Percentiles rank a stretch among this genome's conserved stretches.
These are phyloP conservation scores for Mallotus nudiflorus DNA, from an alignment of 345 rosid species.

Conservation along the genomic window DNA sequence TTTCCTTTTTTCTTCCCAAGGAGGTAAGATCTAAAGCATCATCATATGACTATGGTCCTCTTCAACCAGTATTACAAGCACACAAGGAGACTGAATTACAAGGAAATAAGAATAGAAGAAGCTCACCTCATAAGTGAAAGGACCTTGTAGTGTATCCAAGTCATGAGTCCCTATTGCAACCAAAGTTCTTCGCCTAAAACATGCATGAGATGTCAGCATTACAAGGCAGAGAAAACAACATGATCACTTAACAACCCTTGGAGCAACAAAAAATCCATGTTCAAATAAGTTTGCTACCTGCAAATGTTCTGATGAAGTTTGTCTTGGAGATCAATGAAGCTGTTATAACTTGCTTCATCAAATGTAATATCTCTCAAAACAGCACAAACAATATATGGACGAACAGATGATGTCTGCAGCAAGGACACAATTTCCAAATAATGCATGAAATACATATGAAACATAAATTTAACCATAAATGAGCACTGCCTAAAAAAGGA, in stretches of 20 bases:
- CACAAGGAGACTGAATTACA: no score
- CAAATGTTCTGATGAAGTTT: constrained; percentile 95
- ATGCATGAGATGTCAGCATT: neutral
- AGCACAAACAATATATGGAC: constrained; percentile 82
- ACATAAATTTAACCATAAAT: neutral
- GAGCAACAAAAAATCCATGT: neutral
- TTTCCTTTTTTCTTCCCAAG: no score
- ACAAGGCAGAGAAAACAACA: neutral
- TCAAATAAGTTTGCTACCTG: no score
- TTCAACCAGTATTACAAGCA: no score
- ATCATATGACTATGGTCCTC: no score
- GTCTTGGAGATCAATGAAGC: constrained; percentile 97
- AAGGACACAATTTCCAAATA: constrained; percentile 19
- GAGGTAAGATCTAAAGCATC: no score
- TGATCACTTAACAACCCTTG: neutral
- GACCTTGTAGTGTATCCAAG: constrained; percentile 82
- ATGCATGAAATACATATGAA: neutral
- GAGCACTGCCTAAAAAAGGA: no score
- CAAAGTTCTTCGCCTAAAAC: constrained; percentile 72
- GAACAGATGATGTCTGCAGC: constrained; percentile 64
- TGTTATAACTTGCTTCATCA: constrained; percentile 83
- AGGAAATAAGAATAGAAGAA: constrained; percentile 19
- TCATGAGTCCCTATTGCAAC: constrained; percentile 99
- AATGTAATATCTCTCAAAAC: constrained; percentile 78
- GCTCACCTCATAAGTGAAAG: constrained; percentile 90